phyloP scores from a whole-genome alignment of 1,139 yeast genomes.

The Kodamaea sp. region DNA sequence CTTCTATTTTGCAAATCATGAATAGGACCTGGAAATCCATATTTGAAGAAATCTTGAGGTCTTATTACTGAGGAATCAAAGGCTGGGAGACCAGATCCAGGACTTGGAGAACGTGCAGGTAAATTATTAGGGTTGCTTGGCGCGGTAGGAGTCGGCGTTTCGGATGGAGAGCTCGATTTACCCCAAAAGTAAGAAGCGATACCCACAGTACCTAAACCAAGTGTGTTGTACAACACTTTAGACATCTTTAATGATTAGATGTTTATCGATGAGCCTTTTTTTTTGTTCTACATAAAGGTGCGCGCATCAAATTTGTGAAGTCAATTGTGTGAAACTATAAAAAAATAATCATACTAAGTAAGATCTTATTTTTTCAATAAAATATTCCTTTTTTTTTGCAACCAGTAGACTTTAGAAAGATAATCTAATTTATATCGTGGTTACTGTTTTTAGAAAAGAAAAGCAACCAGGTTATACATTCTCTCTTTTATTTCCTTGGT shows the following conservation, averaged over 20 bases:
- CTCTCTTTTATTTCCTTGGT: too few species aligned
- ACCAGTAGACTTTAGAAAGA: too few species aligned
- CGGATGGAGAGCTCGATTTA: constrained; percentile 21
- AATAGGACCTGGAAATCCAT: constrained; percentile 93
- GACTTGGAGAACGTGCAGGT: constrained; percentile 16
- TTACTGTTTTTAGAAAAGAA: too few species aligned
- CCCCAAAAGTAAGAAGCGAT: constrained; percentile 46
- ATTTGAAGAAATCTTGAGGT: constrained; percentile 77
- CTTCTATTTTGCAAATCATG: constrained; percentile 73
- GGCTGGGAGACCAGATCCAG: constrained; percentile 13
- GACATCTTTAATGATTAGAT: constrained; percentile 20
- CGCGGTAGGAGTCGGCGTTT: constrained; percentile 12
- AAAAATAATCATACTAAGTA: too few species aligned
- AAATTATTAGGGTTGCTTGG: constrained; percentile 10
- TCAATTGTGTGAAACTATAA: too few species aligned
- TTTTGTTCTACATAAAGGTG: too few species aligned
- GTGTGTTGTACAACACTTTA: constrained; percentile 26
- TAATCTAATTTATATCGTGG: too few species aligned
- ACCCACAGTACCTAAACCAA: constrained; percentile 40
- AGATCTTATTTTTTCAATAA: too few species aligned
- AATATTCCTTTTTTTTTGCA: too few species aligned
- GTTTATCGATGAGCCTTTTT: too few species aligned
- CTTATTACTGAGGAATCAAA: constrained; percentile 39
- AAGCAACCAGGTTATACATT: too few species aligned
- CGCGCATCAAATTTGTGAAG: too few species aligned